Evolutionary conservation across 2,329 filamentous ascomycete genomes (phyloP), one percentile per base, ranked within the genome.

Genomic region (Falciphora oryzae): DNA sequence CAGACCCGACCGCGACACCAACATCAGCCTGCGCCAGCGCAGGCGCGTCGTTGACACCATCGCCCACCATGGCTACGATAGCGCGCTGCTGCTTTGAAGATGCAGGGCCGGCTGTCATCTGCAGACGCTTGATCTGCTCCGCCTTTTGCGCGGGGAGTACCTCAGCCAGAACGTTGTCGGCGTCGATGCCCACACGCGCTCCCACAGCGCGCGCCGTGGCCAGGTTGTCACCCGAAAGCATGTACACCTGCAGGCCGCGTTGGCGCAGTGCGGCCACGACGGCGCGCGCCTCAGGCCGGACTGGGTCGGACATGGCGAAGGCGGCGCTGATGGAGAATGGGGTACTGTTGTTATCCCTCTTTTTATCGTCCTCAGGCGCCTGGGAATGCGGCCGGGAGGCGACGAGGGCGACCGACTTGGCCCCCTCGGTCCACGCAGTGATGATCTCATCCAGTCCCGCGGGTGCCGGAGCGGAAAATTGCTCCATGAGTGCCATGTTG

Each of bases 161-260:
- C 68, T 92, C 92, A 14, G 93, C 92, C 67, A 96, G 90, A 68
- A 97, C 89, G 73, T 96, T 91, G 64, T 81, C 78, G 0, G 80
- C 71, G 0, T 86, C 83, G 68, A 97, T 97, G 28, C 91, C 91
- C 25, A 97, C 81, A 71, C 86, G 85, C 2, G 81, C 78, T 1
- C 90, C 93, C 3, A 97, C 91, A 0, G 92, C 92, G 27, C 83
- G 81, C 2, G 93, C 93, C 0, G 93, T 97, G n/a, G 81, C 87
- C n/a, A 81, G 79, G 72, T 97, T 97, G 78, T 97, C 93, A 35
- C 93, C 93, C 0, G 92, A 96, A 53, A 97, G 87, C 92, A 97
- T 96, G 87, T 89, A 97, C 4, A 96, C 90, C 38, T 88, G 85
- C 60, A 90, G 88, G 27, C 89, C 87, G 22, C 84, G 84, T 5